phyloP scores from a whole-genome alignment of 2,329 filamentous ascomycete genomes.

The Talaromyces sp. region DNA sequence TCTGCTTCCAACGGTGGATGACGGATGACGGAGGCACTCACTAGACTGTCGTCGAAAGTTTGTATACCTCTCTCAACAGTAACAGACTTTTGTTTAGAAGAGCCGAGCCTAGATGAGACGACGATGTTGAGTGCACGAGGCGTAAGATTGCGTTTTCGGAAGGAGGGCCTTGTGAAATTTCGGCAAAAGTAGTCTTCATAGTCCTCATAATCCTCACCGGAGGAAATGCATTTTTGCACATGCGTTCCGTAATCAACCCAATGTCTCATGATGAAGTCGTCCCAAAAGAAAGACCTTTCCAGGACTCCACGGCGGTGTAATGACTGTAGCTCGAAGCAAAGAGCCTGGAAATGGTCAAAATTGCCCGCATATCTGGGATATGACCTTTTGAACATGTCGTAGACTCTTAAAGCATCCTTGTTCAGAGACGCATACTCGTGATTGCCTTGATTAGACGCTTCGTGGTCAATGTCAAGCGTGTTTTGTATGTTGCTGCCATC shows the following conservation, averaged over 20 bases:
- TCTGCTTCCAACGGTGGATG: background rate
- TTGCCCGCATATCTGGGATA: slow-evolving; percentile 41
- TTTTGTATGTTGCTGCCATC: background rate
- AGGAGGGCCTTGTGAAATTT: slow-evolving; percentile 29
- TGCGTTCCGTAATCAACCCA: slow-evolving; percentile 37
- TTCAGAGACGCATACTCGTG: background rate
- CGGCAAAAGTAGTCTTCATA: slow-evolving; percentile 41
- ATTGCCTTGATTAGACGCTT: slow-evolving; percentile 22
- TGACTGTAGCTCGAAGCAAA: slow-evolving; percentile 36
- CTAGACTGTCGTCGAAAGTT: slow-evolving; percentile 4
- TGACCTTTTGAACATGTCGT: slow-evolving; percentile 35
- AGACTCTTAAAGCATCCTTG: slow-evolving; percentile 28
- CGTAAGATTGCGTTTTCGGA: slow-evolving; percentile 38
- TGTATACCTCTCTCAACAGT: slow-evolving; percentile 5
- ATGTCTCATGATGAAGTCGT: slow-evolving; percentile 46
- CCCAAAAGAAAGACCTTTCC: slow-evolving; percentile 38
- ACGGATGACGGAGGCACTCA: slow-evolving; percentile 3
- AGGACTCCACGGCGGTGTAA: slow-evolving; percentile 31
- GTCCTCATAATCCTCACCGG: slow-evolving; percentile 25
- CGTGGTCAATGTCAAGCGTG: background rate
- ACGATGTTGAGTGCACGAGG: slow-evolving; percentile 28
- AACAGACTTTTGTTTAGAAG: background rate
- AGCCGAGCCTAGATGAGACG: slow-evolving; percentile 27
- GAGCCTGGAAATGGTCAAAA: slow-evolving; percentile 35
- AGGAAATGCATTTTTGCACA: slow-evolving; percentile 24